These are phyloP conservation scores for Talaromyces pinophilus DNA, from an alignment of 2,329 filamentous ascomycete genomes.

Conservation along the genomic window DNA sequence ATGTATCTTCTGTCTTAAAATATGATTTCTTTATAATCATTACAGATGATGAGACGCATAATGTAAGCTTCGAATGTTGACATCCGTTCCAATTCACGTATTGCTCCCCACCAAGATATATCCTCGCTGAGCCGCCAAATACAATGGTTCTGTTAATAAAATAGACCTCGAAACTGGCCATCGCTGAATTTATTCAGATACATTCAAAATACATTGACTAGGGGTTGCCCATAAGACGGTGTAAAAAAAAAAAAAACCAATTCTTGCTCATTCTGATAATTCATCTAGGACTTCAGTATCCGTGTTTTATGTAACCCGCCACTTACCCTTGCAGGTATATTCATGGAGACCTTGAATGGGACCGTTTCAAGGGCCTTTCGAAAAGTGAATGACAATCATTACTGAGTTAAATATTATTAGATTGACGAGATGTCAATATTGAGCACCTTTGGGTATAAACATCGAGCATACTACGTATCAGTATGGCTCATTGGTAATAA, in stretches of 20 bases:
- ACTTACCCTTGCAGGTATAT: background rate
- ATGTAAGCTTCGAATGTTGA: background rate
- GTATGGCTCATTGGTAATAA: background rate
- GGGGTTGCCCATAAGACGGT: background rate
- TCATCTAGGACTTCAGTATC: background rate
- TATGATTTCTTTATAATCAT: background rate
- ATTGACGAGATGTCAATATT: background rate
- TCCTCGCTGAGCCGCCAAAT: background rate
- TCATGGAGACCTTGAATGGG: background rate
- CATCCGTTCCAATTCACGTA: background rate
- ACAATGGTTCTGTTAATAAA: background rate
- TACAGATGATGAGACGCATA: background rate
- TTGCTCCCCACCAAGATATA: background rate
- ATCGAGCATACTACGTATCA: background rate
- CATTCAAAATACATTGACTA: too few relatives aligned
- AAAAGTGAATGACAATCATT: background rate
- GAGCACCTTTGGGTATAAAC: background rate
- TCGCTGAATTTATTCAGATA: background rate
- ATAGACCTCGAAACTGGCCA: background rate
- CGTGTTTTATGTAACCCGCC: background rate
- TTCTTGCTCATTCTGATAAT: background rate
- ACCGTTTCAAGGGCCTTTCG: background rate
- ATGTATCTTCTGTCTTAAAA: background rate
- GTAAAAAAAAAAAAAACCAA: background rate
- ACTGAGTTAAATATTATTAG: background rate